A percentile compares a stretch with the other conserved stretches of the same genome.
Evolutionary conservation across 73 alveolate species (phyloP).

Genomic region (Paramecium primaurelia): DNA sequence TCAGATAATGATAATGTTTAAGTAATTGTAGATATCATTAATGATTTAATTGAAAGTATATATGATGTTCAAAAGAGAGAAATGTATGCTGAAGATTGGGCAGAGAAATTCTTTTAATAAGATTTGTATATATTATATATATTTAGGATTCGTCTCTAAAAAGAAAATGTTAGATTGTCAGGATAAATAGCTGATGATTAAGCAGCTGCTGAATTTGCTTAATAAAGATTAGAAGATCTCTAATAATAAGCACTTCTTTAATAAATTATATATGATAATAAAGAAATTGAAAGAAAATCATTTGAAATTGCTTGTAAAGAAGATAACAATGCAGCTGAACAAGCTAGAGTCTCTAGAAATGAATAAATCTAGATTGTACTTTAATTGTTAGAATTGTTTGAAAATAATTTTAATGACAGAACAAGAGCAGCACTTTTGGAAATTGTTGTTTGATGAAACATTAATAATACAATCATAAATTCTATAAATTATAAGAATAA

Average conservation of each 20-base stretch:
- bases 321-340: slow-evolving; percentile 26
- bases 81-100: slow-evolving; percentile 58
- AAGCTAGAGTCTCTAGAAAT: background rate
- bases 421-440: slow-evolving; percentile 18
- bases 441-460: background rate
- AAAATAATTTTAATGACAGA: slow-evolving; percentile 21
- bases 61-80: slow-evolving; percentile 36
- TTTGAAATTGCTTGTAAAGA: slow-evolving; percentile 33
- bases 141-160: background rate
- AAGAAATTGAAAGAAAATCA: slow-evolving; percentile 1
- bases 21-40: slow-evolving; percentile 9
- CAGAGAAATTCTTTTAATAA: slow-evolving; percentile 29
- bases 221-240: slow-evolving; percentile 31
- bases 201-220: background rate
- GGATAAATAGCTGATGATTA: background rate
- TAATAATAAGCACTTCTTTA: background rate
- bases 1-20: slow-evolving; percentile 32
- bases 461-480: background rate
- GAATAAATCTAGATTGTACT: slow-evolving; percentile 17
- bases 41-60: slow-evolving; percentile 20
- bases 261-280: slow-evolving; percentile 30
- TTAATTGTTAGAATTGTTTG: slow-evolving; percentile 21
- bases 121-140: background rate
- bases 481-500: background rate
- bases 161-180: slow-evolving; percentile 26